Evolutionary conservation across 2,329 filamentous ascomycete species (phyloP).

Genomic region (Talaromyces islandicus): DNA sequence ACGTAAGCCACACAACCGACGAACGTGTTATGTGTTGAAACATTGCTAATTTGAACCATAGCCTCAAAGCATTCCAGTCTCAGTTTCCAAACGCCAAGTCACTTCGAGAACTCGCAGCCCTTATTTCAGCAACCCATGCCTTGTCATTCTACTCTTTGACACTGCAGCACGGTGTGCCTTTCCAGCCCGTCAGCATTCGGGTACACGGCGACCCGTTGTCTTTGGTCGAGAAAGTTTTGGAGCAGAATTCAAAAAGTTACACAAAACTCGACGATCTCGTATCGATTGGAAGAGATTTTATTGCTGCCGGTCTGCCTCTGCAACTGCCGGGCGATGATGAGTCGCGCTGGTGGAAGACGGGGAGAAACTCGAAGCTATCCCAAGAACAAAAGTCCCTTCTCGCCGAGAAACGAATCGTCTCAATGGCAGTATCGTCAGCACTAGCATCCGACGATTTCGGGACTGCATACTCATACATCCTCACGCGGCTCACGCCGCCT

Average conservation of each 20-base stretch:
- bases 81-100: constrained; percentile 35
- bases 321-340: constrained; percentile 14
- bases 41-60: constrained; percentile 12
- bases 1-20: constrained; percentile 34
- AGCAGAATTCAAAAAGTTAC: constrained; percentile 57
- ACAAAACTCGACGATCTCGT: constrained; percentile 60
- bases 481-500: constrained; percentile 48
- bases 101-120: constrained; percentile 43
- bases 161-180: constrained; percentile 59
- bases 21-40: not conserved
- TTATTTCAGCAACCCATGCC: constrained; percentile 57
- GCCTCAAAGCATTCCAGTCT: constrained; percentile 37
- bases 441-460: constrained; percentile 44
- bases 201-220: constrained; percentile 55
- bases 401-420: constrained; percentile 42
- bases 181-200: constrained; percentile 62
- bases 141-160: constrained; percentile 61
- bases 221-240: constrained; percentile 54
- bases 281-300: constrained; percentile 54
- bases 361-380: not conserved
- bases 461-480: constrained; percentile 62
- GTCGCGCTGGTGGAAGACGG: constrained; percentile 10
- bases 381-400: constrained; percentile 20
- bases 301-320: constrained; percentile 40
- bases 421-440: constrained; percentile 41